Base-by-base conservation (phyloP, 352 stramenopile genomes). In the Ophiocytium majus region DNA sequence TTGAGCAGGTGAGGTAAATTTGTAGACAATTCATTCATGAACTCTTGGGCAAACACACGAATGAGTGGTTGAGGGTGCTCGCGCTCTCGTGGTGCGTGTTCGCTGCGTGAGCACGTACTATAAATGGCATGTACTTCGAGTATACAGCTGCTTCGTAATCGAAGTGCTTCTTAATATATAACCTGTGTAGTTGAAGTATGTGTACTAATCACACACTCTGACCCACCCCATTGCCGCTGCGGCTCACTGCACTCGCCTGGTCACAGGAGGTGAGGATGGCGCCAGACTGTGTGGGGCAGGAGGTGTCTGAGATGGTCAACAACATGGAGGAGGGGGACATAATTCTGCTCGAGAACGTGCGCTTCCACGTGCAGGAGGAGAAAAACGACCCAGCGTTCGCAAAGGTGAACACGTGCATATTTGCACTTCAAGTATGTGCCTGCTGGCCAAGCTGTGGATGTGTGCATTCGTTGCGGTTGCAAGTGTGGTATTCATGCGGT, bases 331-430 rank as follows among this genome's bases (percentile, higher is more conserved):
- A 98, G 63, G 96, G 96, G 63, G 94, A 98, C 88, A 93, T 98
- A 66, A 86, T 96, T 74, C 89, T 97, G 80, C 92, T 97, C 19
- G 94, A 97, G 89, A 97, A 97, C 90, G 92, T 97, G 49, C 95
- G 97, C 32, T 99, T 99, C 93, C 97, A 99, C 93, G 95, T 96
- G 89, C 93, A 98, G 89, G 96, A 99, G 91, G 94, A 92, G 76
- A 97, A 98, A 92, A 98, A 98, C 91, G 95, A 98, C 71, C 57
- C 92, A 32, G 93, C 89, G 79, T 98, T 98, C 84, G 93, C 94
- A 57, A 93, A 97, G 90, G 43, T 57, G n/a, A n/a, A n/a, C n/a
- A n/a, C n/a, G n/a, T n/a, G 57, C 57, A 71, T 10, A 28, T 71
- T 31, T 28, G 57, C 57, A 71, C 57, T 1, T 71, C 23, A 71